These are phyloP conservation scores for Spirogloea muscicola DNA, from an alignment of 139 green algal genomes.

Conservation along the genomic window DNA sequence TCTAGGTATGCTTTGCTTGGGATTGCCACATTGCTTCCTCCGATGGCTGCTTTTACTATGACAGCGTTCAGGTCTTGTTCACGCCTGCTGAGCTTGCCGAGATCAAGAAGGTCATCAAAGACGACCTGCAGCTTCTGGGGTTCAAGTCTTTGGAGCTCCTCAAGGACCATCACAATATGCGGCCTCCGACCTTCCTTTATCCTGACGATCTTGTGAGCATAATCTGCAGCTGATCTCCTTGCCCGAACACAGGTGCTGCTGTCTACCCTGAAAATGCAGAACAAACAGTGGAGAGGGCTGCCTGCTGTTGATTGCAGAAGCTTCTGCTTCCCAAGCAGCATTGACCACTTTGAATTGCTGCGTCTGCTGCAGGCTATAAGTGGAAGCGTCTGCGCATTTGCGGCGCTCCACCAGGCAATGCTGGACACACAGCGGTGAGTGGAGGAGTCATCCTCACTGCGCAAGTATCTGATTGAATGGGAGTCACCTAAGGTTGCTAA, in stretches of 20 bases:
- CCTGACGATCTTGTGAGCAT: slow-evolving; percentile 55
- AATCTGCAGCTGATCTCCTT: not conserved
- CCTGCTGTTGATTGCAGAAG: slow-evolving; percentile 10
- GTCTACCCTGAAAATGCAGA: not conserved
- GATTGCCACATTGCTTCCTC: not conserved
- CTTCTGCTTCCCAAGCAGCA: not conserved
- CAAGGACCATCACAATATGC: slow-evolving; percentile 56
- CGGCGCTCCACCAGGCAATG: slow-evolving; percentile 57
- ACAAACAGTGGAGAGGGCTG: not conserved
- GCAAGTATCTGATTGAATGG: no score
- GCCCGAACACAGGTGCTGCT: not conserved
- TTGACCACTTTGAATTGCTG: not conserved
- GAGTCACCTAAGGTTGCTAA: no score
- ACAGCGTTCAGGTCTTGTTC: slow-evolving; percentile 27
- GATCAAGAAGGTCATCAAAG: slow-evolving; percentile 9
- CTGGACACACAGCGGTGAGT: no score
- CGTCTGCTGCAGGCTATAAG: not conserved
- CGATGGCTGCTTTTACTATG: not conserved
- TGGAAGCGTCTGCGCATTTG: slow-evolving; percentile 58
- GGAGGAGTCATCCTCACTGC: no score
- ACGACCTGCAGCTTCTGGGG: slow-evolving; percentile 58
- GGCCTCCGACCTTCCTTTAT: slow-evolving; percentile 61
- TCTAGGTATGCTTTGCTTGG: not conserved
- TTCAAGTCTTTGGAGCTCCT: slow-evolving; percentile 63
- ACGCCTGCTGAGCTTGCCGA: slow-evolving; percentile 34